phyloP scores from a whole-genome alignment of 768 basidiomycete genomes.

The Mycena filopes region DNA sequence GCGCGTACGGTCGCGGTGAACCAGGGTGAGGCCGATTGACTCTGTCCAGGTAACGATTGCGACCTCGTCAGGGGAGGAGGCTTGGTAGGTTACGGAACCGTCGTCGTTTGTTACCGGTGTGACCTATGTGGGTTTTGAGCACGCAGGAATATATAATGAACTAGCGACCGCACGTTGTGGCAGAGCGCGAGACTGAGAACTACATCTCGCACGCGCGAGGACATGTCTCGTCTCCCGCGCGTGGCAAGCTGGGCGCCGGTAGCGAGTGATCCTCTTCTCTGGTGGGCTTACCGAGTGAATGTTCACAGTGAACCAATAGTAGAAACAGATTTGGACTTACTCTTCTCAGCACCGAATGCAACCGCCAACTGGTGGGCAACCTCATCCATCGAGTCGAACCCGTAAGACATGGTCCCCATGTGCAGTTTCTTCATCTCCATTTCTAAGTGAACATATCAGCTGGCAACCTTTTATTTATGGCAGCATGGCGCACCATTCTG shows the following conservation, averaged over 20 bases:
- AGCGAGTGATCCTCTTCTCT: slow-evolving; percentile 64
- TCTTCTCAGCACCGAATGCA: slow-evolving; percentile 80
- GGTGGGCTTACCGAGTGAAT: slow-evolving; percentile 44
- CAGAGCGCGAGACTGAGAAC: slow-evolving; percentile 94
- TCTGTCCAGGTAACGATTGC: slow-evolving; percentile 98
- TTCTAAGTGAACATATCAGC: slow-evolving; percentile 63
- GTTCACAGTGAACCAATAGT: background rate
- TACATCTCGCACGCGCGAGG: slow-evolving; percentile 90
- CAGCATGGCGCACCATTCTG: slow-evolving; percentile 80
- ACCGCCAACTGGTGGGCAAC: slow-evolving; percentile 90
- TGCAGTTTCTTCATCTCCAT: slow-evolving; percentile 99
- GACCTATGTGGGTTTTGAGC: slow-evolving; percentile 63
- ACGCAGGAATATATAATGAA: background rate
- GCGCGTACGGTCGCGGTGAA: slow-evolving; percentile 89
- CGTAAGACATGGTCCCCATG: slow-evolving; percentile 98
- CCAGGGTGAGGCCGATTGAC: slow-evolving; percentile 90
- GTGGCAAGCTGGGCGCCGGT: slow-evolving; percentile 87
- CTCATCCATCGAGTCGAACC: slow-evolving; percentile 98
- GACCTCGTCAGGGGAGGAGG: slow-evolving; percentile 98
- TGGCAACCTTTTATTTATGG: background rate
- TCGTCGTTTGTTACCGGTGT: slow-evolving; percentile 97
- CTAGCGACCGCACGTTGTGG: slow-evolving; percentile 78
- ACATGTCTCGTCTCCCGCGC: slow-evolving; percentile 93
- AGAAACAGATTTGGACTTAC: slow-evolving; percentile 44
- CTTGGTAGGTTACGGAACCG: slow-evolving; percentile 95